phyloP scores from a whole-genome alignment of 208 protist species.

The Naegleria gruberi region DNA sequence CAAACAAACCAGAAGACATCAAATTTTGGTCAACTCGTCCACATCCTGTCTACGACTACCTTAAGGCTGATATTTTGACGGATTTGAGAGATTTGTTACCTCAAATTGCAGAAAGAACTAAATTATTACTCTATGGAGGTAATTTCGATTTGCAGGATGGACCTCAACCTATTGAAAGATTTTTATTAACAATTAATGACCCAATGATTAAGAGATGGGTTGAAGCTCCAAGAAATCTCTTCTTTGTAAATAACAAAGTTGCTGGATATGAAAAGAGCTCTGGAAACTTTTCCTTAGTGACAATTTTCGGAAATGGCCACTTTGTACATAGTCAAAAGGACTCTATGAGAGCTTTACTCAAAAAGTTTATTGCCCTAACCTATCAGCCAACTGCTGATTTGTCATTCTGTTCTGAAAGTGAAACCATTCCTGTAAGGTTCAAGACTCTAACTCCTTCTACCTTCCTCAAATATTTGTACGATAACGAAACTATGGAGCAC shows the following conservation, averaged over 20 bases:
- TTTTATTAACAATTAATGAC: conserved; percentile 30
- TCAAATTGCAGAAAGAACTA: neutral
- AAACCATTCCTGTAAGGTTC: neutral
- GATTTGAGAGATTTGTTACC: neutral
- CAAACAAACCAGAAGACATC: neutral
- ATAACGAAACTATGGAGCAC: neutral
- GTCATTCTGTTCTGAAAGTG: neutral
- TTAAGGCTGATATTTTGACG: neutral
- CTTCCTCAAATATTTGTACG: neutral
- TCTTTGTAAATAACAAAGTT: conserved; percentile 1
- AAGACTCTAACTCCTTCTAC: neutral
- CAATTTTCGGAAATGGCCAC: neutral
- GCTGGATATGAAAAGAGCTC: conserved; percentile 2
- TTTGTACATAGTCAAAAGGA: neutral
- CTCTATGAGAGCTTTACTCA: neutral
- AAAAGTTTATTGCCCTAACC: neutral
- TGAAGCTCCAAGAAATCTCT: neutral
- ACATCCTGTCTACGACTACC: neutral
- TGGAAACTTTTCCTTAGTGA: neutral
- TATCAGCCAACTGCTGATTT: neutral
- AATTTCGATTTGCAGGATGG: conserved; percentile 20
- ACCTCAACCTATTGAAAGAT: neutral
- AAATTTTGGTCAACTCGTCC: neutral
- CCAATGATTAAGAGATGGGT: conserved; percentile 23
- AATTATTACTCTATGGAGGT: conserved; percentile 34